These are phyloP conservation scores for Aphanoascus verrucosus DNA, from an alignment of 2,329 filamentous ascomycete genomes.

Conservation along the genomic window DNA sequence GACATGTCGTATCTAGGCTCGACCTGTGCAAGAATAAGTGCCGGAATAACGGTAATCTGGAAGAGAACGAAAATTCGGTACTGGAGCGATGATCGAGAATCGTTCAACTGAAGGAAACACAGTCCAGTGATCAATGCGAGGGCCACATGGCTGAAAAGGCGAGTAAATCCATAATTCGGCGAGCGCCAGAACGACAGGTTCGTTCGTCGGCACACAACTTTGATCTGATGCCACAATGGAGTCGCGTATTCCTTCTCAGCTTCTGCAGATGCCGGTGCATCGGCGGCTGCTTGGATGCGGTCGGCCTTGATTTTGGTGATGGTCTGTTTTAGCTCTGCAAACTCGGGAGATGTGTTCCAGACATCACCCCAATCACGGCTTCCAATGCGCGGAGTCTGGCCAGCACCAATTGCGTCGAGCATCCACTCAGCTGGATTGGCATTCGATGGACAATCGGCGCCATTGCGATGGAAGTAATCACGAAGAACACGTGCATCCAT, in stretches of 20 bases:
- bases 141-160: conserved; percentile 71
- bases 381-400: conserved; percentile 60
- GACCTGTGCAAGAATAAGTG: conserved; percentile 71
- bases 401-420: conserved; percentile 53
- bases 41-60: conserved; percentile 71
- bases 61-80: conserved; percentile 85
- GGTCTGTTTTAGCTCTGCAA: conserved; percentile 45
- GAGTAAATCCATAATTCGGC: conserved; percentile 80
- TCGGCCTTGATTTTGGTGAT: conserved; percentile 52
- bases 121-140: conserved; percentile 71
- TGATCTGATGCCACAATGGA: conserved; percentile 66
- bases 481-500: conserved; percentile 47
- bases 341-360: conserved; percentile 46
- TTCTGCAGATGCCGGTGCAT: conserved; percentile 30
- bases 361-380: conserved; percentile 49
- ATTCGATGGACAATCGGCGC: conserved; percentile 48
- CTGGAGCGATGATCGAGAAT: conserved; percentile 66
- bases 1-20: conserved; percentile 75
- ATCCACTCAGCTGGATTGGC: conserved; percentile 71
- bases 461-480: conserved; percentile 55
- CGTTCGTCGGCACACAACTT: conserved; percentile 60
- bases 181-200: conserved; percentile 75
- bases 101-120: conserved; percentile 65
- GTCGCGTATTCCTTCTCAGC: conserved; percentile 71
- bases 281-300: conserved; percentile 44